Evolutionary conservation across 495 filamentous ascomycete species (phyloP), one percentile per base, ranked within the genome.

Genomic region (Penicillium maclennaniae): DNA sequence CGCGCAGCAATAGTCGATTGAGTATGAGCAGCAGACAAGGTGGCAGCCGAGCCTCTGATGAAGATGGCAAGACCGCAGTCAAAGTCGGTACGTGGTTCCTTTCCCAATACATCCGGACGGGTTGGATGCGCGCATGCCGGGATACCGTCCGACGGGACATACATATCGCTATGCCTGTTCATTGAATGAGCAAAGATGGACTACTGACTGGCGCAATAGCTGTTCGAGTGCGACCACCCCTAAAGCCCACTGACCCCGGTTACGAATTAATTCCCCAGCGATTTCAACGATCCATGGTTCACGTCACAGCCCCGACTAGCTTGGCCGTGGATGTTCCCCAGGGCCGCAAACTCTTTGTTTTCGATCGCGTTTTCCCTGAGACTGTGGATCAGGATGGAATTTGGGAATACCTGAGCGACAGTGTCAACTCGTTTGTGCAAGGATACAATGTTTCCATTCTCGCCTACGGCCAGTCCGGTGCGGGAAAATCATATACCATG

Each of bases 401-500:
- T 37, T 99, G 92, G 91, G 89, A 95, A 20, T 99, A 99, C 61
- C 74, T 99, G 31, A 82, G 81, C 58, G 95, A 97, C 55, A 95
- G 91, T 64, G 87, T 96, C 51, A 82, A 78, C 67, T 91, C 91
- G 1, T 99, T 99, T 68, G 69, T 95, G 7, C 89, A 96, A 67
- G 93, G 93, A 37, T 99, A 97, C 79, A 99, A 99, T 86, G 93
- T 99, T 59, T 99, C 93, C 12, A 83, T 99, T 43, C 79, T 99
- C 55, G 93, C 93, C 38, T 99, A 99, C 61, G 93, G 93, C 59
- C 93, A 99, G 75, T 99, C 93, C n/a, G 93, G 93, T 36, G 91
- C 93, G n/a, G 93, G 93, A 61, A 99, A 99, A 72, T 99, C 93
- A 1, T 97, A 97, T 67, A 99, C 93, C 0, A 99, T 99, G 93